Base-by-base conservation (phyloP, 768 basidiomycete genomes). In the Rhizopogon roseolus region DNA sequence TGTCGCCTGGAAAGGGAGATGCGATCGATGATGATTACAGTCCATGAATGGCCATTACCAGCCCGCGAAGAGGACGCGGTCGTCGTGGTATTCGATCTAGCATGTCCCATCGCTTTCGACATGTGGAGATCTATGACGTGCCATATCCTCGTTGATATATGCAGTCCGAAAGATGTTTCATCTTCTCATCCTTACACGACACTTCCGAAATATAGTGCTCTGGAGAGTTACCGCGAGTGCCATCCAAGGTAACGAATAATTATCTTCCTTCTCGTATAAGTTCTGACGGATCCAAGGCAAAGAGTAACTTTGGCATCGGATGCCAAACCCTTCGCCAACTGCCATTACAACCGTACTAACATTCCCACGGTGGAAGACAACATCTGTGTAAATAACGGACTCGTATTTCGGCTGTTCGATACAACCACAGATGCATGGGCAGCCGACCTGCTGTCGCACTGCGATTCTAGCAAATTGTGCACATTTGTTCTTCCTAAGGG, bases 1-100 rank as follows among this genome's bases (percentile, higher is more conserved):
- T 77, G 76, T 41, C 4, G 6, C 2, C 40, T 69, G 16, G 50
- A 67, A n/a, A 50, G 41, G 14, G 16, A 60, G 49, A 62, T 65
- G 0, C 16, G 27, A 0, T 17, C 1, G 0, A 57, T 78, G 63
- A 3, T 22, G 0, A 78, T 81, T 22, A 0, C 25, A 1, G 57
- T 75, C 5, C 66, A 76, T 37, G 80, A 81, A 50, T 78, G 77
- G 78, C 80, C 79, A 0, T 57, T 81, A 38, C 77, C 80, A 0
- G 34, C 49, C 1, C 41, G 57, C 11, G 19, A 16, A 5, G 11
- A 60, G 4, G 28, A 52, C 6, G 67, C 68, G 0, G 61, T 71
- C 49, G 59, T 59, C 0, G 65, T 71, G 14, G 60, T 79, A 1
- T 81, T 81, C 46, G 77, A 81, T 54, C 54, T 79, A 2, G 53